Percentiles rank a stretch among this genome's conserved stretches.
Evolutionary conservation across 2,329 filamentous ascomycete species (phyloP).

Genomic region (Nannizziopsis barbatae): DNA sequence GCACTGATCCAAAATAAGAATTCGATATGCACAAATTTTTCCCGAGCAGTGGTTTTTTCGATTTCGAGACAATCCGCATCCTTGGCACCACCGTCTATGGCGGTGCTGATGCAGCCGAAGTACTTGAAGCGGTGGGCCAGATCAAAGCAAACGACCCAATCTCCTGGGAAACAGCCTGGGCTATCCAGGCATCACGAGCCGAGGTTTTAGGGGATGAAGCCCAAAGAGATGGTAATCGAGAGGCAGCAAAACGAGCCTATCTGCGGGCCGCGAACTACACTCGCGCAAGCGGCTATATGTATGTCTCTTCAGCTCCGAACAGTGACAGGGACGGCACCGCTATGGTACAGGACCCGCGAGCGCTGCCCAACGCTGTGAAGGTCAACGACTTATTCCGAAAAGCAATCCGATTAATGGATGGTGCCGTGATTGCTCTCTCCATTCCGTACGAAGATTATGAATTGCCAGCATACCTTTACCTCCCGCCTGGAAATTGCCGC

Average conservation of each 20-base stretch:
- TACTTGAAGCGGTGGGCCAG: slow-evolving; percentile 27
- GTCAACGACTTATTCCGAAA: slow-evolving; percentile 21
- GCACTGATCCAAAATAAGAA: no score
- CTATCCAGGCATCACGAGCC: slow-evolving; percentile 22
- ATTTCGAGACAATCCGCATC: slow-evolving; percentile 37
- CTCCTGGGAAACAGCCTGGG: slow-evolving; percentile 33
- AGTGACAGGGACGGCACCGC: slow-evolving; percentile 9
- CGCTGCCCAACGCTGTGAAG: slow-evolving; percentile 21
- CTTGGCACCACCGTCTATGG: slow-evolving; percentile 28
- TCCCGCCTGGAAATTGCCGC: slow-evolving; percentile 22
- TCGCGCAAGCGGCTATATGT: slow-evolving; percentile 31
- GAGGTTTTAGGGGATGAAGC: slow-evolving; percentile 30
- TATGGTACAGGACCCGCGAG: slow-evolving; percentile 19
- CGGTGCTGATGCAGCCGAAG: slow-evolving; percentile 35
- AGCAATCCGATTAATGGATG: slow-evolving; percentile 23
- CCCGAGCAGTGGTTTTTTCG: slow-evolving; percentile 26
- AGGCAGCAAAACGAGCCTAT: slow-evolving; percentile 27
- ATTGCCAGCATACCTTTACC: slow-evolving; percentile 32
- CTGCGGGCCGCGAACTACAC: slow-evolving; percentile 35
- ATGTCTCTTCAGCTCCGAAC: no score
- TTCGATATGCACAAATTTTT: slow-evolving; percentile 1
- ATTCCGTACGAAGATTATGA: slow-evolving; percentile 32
- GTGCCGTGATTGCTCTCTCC: slow-evolving; percentile 21
- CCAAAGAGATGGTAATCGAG: slow-evolving; percentile 21
- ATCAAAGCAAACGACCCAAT: slow-evolving; percentile 33